Evolutionary conservation across 495 filamentous ascomycete genomes (phyloP).

Genomic region (Penicillium arizonense): DNA sequence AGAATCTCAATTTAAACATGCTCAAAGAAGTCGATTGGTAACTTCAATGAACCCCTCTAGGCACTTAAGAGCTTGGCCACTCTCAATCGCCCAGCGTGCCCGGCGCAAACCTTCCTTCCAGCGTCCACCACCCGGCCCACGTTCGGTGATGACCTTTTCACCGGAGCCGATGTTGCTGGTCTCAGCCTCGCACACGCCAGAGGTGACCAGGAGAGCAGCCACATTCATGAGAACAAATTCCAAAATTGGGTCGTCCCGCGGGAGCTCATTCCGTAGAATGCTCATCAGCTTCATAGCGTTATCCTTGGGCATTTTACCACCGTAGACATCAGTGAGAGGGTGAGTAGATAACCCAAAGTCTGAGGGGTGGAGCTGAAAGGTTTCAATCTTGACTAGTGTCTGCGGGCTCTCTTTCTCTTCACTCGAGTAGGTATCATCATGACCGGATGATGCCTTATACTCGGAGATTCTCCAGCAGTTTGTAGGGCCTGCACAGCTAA

Average conservation of each 20-base stretch:
- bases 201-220: conserved; percentile 77
- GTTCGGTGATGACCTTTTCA: conserved; percentile 70
- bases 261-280: conserved; percentile 70
- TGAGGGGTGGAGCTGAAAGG: conserved; percentile 69
- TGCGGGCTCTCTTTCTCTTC: conserved; percentile 40
- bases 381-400: conserved; percentile 57
- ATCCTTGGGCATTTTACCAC: conserved; percentile 79
- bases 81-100: conserved; percentile 79
- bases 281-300: conserved; percentile 79
- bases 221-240: conserved; percentile 94
- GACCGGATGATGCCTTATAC: conserved; percentile 19
- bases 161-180: conserved; percentile 73
- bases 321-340: conserved; percentile 71
- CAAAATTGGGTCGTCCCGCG: conserved; percentile 76
- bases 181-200: conserved; percentile 81
- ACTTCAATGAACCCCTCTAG: conserved; percentile 67
- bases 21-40: conserved; percentile 35
- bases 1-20: too few species aligned
- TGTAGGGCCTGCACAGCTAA: conserved; percentile 81
- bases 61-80: conserved; percentile 73
- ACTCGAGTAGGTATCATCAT: conserved; percentile 30
- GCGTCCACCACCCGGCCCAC: conserved; percentile 76
- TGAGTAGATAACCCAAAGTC: conserved; percentile 84
- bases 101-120: conserved; percentile 92
- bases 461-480: conserved; percentile 81